Base-by-base conservation (phyloP, 2,329 filamentous ascomycete species). In the Fusarium begoniae region DNA sequence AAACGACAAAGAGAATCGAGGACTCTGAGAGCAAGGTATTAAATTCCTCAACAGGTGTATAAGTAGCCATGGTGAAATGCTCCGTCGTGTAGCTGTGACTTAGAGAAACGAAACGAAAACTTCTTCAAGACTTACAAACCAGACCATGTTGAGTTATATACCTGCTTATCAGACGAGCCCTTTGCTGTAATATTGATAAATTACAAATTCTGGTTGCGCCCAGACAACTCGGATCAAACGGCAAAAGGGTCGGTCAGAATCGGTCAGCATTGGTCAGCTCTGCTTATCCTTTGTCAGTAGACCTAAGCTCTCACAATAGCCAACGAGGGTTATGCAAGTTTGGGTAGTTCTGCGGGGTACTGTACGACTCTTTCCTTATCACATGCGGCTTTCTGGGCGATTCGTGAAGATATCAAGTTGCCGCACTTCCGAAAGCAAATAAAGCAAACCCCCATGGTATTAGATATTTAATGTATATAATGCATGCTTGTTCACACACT, bases 51-150 rank as follows among this genome's bases (percentile, higher is more conserved):
- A 51, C 6, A 12, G 48, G 48, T 5, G 48, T 51, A 0, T 20
- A 17, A 24, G 48, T 35, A 6, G 48, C 5, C 48, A 51, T 51
- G 5, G 30, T 35, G 11, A 51, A 51, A 35, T 11, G 22, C 3
- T 35, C 20, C 6, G 30, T 24, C 20, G 30, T 24, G 3, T 13
- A 50, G 24, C 14, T 14, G 4, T 22, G 3, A 14, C 15, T 24
- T 24, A 30, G 22, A 17, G 6, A 4, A 51, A 51, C 3, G 5
- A 35, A 17, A 51, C 3, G 30, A 14, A 17, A 0, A 17, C 6
- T 3, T 11, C 0, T 35, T 5, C 1, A 8, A 24, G 17, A 35
- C 5, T 35, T 14, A 51, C 35, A 1, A 7, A 20, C 24, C 8
- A 45, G 44, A 13, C 6, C 6, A 8, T 8, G 8, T 20, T 6